phyloP scores from a whole-genome alignment of 2,329 filamentous ascomycete genomes.

The Ophiostoma quercus region DNA sequence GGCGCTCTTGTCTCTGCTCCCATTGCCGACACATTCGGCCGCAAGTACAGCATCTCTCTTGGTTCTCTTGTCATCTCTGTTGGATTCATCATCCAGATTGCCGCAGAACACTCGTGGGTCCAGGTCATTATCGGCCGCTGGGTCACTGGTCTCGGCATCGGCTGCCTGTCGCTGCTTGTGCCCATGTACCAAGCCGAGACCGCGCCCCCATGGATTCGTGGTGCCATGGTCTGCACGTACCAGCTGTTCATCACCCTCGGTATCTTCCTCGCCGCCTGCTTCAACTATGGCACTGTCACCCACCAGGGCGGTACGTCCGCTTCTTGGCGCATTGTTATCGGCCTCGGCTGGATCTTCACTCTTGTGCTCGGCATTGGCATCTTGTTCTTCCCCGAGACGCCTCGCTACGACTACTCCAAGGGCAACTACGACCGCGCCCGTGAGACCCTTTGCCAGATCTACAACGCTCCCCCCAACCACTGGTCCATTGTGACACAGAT shows the following conservation, averaged over 20 bases:
- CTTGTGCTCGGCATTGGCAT: slow-evolving; percentile 50
- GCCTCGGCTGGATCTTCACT: slow-evolving; percentile 49
- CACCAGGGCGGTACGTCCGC: slow-evolving; percentile 38
- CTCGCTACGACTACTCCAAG: slow-evolving; percentile 38
- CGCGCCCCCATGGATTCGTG: slow-evolving; percentile 57
- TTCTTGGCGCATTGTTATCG: slow-evolving; percentile 61
- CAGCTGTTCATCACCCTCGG: slow-evolving; percentile 70
- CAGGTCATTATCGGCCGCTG: slow-evolving; percentile 58
- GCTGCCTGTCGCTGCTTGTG: slow-evolving; percentile 59
- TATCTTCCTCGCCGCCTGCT: slow-evolving; percentile 48
- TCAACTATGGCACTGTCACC: slow-evolving; percentile 48
- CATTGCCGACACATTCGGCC: slow-evolving; percentile 54
- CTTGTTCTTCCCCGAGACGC: slow-evolving; percentile 51
- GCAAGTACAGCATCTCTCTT: slow-evolving; percentile 50
- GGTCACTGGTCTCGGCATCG: slow-evolving; percentile 62
- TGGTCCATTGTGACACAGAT: slow-evolving; percentile 25
- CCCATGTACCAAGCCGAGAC: slow-evolving; percentile 56
- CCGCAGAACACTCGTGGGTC: slow-evolving; percentile 54
- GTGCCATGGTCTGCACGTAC: slow-evolving; percentile 62
- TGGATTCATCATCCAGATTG: slow-evolving; percentile 62
- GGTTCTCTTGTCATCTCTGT: slow-evolving; percentile 54
- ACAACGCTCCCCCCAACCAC: slow-evolving; percentile 24
- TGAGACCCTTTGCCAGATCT: slow-evolving; percentile 22
- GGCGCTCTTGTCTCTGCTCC: slow-evolving; percentile 51
- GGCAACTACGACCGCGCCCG: slow-evolving; percentile 24